These are phyloP conservation scores for Eremochloa ophiuroides DNA, from an alignment of 176 grass and related monocot genomes.

Conservation along the genomic window DNA sequence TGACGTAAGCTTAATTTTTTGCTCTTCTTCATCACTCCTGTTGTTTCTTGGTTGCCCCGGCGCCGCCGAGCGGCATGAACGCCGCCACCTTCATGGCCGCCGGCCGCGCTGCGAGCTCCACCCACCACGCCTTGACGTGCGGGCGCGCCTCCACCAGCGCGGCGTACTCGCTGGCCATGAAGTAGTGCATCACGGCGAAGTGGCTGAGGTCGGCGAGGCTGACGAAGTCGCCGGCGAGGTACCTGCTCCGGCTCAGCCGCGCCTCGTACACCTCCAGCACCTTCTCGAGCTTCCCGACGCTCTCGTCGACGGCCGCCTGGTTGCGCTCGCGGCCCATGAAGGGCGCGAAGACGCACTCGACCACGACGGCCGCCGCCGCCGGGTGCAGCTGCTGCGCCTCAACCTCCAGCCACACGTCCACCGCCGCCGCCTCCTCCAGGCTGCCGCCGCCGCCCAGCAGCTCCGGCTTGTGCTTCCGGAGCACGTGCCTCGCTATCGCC, in stretches of 20 bases:
- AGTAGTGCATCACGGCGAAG: slow-evolving; percentile 18
- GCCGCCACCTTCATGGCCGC: too few species aligned
- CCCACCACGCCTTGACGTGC: too few species aligned
- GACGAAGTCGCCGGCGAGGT: slow-evolving; percentile 38
- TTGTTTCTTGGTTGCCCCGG: too few species aligned
- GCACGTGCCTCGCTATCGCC: slow-evolving; percentile 8
- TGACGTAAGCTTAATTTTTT: too few species aligned
- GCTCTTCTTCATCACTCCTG: too few species aligned
- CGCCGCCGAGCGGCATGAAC: too few species aligned
- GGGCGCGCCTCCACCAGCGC: too few species aligned
- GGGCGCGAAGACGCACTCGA: slow-evolving; percentile 10
- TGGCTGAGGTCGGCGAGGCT: slow-evolving; percentile 54
- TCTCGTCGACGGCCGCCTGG: slow-evolving; percentile 29
- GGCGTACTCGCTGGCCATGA: slow-evolving; percentile 35
- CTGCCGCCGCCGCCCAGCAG: neutral
- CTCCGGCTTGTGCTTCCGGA: slow-evolving; percentile 12
- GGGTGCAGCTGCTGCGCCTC: slow-evolving; percentile 29
- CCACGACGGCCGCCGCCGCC: neutral
- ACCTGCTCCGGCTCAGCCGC: neutral
- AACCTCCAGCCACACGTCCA: slow-evolving; percentile 36
- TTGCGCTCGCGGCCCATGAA: slow-evolving; percentile 22
- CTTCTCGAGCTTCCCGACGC: slow-evolving; percentile 11
- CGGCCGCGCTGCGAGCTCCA: too few species aligned
- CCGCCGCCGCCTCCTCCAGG: neutral
- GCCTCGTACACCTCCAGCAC: slow-evolving; percentile 46